A percentile compares a stretch with the other conserved stretches of the same genome.
Evolutionary conservation across 306 rosid species (phyloP).

Genomic region (Biancaea sappan): DNA sequence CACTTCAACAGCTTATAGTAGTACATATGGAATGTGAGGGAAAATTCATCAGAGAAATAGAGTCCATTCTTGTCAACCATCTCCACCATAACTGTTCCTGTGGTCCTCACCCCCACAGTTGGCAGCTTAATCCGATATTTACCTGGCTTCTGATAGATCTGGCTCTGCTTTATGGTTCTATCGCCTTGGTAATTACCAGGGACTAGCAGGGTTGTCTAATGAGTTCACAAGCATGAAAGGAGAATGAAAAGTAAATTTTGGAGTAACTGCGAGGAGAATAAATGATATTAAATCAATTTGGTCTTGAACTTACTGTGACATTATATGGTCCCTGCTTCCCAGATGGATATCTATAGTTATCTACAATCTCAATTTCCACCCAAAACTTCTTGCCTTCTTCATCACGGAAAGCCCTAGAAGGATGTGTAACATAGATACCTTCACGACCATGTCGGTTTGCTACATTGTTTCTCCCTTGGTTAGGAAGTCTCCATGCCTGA

Average conservation of each 20-base stretch:
- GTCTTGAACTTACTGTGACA: constrained; percentile 65
- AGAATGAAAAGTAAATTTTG: constrained; percentile 6
- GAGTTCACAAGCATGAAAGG: constrained; percentile 34
- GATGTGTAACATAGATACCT: constrained; percentile 78
- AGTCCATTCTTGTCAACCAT: constrained; percentile 96
- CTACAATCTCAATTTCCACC: constrained; percentile 90
- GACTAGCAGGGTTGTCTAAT: constrained; percentile 79
- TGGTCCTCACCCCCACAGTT: constrained; percentile 79
- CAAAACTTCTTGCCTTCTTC: constrained; percentile 97
- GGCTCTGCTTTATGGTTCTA: constrained; percentile 71
- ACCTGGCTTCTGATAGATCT: constrained; percentile 68
- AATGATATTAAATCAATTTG: neutral
- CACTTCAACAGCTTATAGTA: constrained; percentile 92
- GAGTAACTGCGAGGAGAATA: constrained; percentile 5
- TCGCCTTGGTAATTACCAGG: constrained; percentile 99
- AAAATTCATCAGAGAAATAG: constrained; percentile 88
- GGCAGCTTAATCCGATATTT: constrained; percentile 84
- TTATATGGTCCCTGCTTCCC: constrained; percentile 91
- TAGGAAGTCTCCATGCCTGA: constrained; percentile 82
- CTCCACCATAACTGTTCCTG: constrained; percentile 92
- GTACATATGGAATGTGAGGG: constrained; percentile 97
- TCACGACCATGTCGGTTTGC: constrained; percentile 73
- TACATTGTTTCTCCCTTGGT: constrained; percentile 86
- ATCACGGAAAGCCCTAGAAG: constrained; percentile 93
- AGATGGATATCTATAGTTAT: constrained; percentile 79